Percentiles rank a stretch among this genome's conserved stretches.
These are phyloP conservation scores for Rheum nobile DNA, from an alignment of 148 eudicot genomes.

Conservation along the genomic window DNA sequence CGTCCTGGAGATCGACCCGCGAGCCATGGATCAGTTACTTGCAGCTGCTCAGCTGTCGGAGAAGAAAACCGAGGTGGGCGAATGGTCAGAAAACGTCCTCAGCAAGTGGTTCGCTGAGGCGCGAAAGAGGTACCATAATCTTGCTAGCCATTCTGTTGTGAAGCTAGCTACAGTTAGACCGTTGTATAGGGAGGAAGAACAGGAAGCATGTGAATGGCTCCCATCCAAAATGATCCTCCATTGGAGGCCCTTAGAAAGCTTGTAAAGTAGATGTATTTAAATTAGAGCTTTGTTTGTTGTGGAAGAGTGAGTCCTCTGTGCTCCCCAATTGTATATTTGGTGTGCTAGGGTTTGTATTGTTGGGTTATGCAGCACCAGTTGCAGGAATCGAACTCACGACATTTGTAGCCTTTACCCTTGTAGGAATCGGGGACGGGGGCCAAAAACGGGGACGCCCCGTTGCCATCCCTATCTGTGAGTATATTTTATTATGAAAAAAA, in stretches of 20 bases:
- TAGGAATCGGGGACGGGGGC: no score
- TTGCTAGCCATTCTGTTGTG: not conserved
- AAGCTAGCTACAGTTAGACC: not conserved
- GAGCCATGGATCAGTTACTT: slow-evolving; percentile 51
- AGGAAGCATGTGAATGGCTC: not conserved
- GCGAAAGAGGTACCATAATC: slow-evolving; percentile 23
- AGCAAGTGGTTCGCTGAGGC: slow-evolving; percentile 49
- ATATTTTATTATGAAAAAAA: no score
- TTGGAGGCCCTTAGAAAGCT: slow-evolving; percentile 2
- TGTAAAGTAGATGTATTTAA: not conserved
- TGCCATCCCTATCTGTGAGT: no score
- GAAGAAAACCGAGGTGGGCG: slow-evolving; percentile 15
- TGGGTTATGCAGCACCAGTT: no score
- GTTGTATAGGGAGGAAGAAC: slow-evolving; percentile 5
- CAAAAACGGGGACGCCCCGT: no score
- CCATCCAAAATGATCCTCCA: not conserved
- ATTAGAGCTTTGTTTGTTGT: not conserved
- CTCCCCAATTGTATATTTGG: not conserved
- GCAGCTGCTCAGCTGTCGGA: no score
- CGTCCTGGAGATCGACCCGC: slow-evolving; percentile 43
- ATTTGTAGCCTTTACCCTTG: no score
- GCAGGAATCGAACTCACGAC: no score
- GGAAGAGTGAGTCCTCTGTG: not conserved
- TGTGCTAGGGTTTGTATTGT: not conserved
- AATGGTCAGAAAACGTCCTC: slow-evolving; percentile 63